Evolutionary conservation across 441 rosid genomes (phyloP), one percentile per base, ranked within the genome.

Genomic region (Lepidium campestre): DNA sequence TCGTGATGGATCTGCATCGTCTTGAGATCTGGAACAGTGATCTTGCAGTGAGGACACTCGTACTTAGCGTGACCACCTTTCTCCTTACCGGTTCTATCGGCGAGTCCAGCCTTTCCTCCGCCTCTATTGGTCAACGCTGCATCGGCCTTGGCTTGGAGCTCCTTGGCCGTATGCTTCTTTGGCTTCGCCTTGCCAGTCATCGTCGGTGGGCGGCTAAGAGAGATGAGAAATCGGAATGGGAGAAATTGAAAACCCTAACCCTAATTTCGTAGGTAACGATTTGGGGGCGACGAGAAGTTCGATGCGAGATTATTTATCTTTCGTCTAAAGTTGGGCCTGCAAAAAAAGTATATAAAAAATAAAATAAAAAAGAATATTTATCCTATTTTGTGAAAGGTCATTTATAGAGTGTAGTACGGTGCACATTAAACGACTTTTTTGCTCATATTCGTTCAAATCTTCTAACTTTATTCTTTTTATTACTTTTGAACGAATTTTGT

Each of bases 101-200:
- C 82, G 18, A 73, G 63, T 1, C 99, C 97, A 1, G 96, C 98
- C 75, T 70, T 88, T 7, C 99, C 99, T 39, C 99, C 99, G 31
- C 99, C 99, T 10, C 97, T 76, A 73, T 85, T 91, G 20, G 97
- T 91, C 40, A 82, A 68, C 39, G 98, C 98, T 0, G 96, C 98
- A 65, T 94, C 97, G 36, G 81, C 58, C 63, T 91, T 94, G 10
- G 91, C 73, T 1, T 85, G 81, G 69, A 94, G 78, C 81, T 91
- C 99, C 80, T 94, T 94, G 29, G 98, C 98, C 13, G 97, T 94
- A 79, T 94, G 99, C 98, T 94, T 94, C 94, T 91, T 94, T 13
- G 98, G 98, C 94, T 94, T 94, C 41, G 98, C 98, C 74, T 91
- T 95, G 14, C 99, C 98, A 0, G 99, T 95, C 99, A 94, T 89